phyloP scores from a whole-genome alignment of 352 stramenopile species.

The Globisporangium nagaii region DNA sequence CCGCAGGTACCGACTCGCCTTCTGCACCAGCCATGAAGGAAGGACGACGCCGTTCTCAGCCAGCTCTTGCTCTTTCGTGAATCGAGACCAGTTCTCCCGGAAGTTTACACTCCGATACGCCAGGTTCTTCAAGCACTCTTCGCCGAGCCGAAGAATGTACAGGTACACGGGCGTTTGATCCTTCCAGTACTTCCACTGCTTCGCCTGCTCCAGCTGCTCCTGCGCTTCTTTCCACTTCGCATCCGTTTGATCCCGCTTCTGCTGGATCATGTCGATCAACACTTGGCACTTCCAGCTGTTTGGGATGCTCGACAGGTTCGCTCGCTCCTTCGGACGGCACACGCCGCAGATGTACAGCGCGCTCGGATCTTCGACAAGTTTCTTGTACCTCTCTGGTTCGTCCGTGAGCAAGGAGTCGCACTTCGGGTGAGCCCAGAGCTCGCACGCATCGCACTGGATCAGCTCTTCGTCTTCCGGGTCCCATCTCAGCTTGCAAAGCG shows the following conservation, averaged over 20 bases:
- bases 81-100: conserved; percentile 54
- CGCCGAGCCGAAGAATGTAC: conserved; percentile 72
- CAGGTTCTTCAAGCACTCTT: conserved; percentile 80
- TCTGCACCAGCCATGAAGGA: conserved; percentile 65
- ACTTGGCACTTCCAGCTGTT: conserved; percentile 63
- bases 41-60: conserved; percentile 21
- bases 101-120: conserved; percentile 80
- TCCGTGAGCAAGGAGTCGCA: conserved; percentile 62
- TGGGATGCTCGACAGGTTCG: conserved; percentile 30
- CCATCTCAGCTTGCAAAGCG: conserved; percentile 71
- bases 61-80: conserved; percentile 49
- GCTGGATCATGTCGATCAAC: conserved; percentile 66
- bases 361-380: conserved; percentile 54
- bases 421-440: conserved; percentile 77
- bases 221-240: conserved; percentile 68
- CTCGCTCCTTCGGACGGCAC: conserved; percentile 58
- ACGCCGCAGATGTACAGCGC: conserved; percentile 68
- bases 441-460: conserved; percentile 85
- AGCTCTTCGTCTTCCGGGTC: conserved; percentile 66
- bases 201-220: conserved; percentile 37
- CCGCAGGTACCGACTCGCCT: conserved; percentile 75
- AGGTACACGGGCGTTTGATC: conserved; percentile 77
- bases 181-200: conserved; percentile 70
- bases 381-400: conserved; percentile 58
- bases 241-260: conserved; percentile 50